Base-by-base conservation (phyloP, 495 filamentous ascomycete genomes). In the Aspergillus campestris region DNA sequence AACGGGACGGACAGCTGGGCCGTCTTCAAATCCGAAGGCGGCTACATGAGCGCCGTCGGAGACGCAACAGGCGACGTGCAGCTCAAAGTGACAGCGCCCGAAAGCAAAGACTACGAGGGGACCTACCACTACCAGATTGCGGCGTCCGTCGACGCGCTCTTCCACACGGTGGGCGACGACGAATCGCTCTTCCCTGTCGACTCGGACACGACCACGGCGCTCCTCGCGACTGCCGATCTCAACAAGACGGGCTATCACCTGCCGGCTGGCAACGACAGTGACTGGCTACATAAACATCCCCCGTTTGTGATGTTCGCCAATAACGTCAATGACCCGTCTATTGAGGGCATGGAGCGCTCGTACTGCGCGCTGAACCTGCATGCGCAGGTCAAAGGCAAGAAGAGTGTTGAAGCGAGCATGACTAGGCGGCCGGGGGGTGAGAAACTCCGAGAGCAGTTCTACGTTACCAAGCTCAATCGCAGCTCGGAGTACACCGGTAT, bases 291-390 rank as follows among this genome's bases (percentile, higher is more conserved):
- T n/a, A 50, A 68, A 11, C 58, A 62, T 0, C 75, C 79, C 8
- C 84, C 86, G 6, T 94, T 84, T 58, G 79, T 75, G 6, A 71
- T 97, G 47, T 97, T 91, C 60, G 87, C 83, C 2, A 81, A 86
- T 52, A 81, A 84, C 46, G 56, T 66, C 33, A 75, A 82, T 31
- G 68, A 81, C 52, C 63, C 66, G 5, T 58, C 68, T 9, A 70
- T 88, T 40, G 61, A 71, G 12, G 94, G 92, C 8, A 50, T 97
- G 28, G 71, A 78, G 46, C 73, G 72, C 36, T 92, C 87, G 13
- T 87, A 78, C 56, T 94, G 88, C 53, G 88, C 83, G 2, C 64
- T 94, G 34, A 61, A 74, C 13, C 67, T 67, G 10, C 65, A 76
- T 36, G 80, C 86, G 1, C 77, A 83, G 53, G 76, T 87, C 9